phyloP scores from a whole-genome alignment of 2,329 filamentous ascomycete genomes.

The Pseudocercospora vitis region DNA sequence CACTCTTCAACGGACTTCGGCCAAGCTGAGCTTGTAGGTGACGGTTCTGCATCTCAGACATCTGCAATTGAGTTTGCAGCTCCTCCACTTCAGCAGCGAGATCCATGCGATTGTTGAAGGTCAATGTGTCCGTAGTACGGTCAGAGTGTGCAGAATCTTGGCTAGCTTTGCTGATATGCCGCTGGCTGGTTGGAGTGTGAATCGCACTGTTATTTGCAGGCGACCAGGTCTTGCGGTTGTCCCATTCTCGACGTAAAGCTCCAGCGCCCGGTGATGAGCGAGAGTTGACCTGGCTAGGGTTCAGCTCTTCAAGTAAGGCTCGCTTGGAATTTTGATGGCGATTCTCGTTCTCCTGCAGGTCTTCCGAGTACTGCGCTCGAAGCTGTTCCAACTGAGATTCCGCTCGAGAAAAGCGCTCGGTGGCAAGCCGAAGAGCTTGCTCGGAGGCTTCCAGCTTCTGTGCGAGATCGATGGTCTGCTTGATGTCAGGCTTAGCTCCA shows the following conservation, averaged over 20 bases:
- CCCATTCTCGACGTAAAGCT: slow-evolving; percentile 62
- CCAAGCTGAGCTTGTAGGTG: slow-evolving; percentile 88
- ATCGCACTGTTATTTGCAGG: slow-evolving; percentile 50
- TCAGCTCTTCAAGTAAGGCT: slow-evolving; percentile 81
- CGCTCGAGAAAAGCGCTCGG: slow-evolving; percentile 75
- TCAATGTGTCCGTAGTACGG: slow-evolving; percentile 76
- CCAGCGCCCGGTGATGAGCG: slow-evolving; percentile 74
- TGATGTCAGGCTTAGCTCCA: slow-evolving; percentile 67
- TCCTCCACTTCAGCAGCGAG: slow-evolving; percentile 87
- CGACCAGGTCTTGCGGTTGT: slow-evolving; percentile 64
- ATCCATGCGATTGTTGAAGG: slow-evolving; percentile 86
- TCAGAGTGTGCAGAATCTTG: slow-evolving; percentile 82
- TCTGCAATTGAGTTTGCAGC: slow-evolving; percentile 88
- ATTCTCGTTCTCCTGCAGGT: slow-evolving; percentile 64
- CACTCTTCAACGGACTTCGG: slow-evolving; percentile 60
- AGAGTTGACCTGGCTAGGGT: slow-evolving; percentile 72
- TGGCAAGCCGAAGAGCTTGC: slow-evolving; percentile 79
- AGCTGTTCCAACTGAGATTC: slow-evolving; percentile 80
- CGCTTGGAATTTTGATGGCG: slow-evolving; percentile 65
- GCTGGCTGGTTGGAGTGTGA: slow-evolving; percentile 72
- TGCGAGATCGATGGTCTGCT: slow-evolving; percentile 69
- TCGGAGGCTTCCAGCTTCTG: slow-evolving; percentile 87
- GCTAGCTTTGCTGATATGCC: slow-evolving; percentile 64
- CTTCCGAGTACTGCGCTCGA: slow-evolving; percentile 70
- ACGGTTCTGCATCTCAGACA: slow-evolving; percentile 91